phyloP scores from a whole-genome alignment of 2,329 filamentous ascomycete genomes.

The Myotisia sp. region DNA sequence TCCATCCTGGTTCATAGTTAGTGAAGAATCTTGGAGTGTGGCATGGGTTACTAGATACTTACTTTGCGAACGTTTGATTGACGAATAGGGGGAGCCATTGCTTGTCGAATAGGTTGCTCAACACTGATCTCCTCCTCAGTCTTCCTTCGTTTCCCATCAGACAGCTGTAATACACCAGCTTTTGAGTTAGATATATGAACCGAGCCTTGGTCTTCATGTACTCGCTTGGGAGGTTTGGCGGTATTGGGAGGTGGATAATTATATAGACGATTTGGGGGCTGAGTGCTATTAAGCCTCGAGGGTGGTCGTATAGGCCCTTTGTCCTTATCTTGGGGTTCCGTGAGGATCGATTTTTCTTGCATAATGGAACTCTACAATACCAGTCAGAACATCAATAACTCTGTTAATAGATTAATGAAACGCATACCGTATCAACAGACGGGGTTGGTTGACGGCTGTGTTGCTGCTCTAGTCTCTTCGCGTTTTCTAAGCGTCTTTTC shows the following conservation, averaged over 20 bases:
- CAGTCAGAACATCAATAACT: conserved; percentile 7
- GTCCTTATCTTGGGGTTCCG: conserved; percentile 32
- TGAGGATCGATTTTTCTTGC: conserved; percentile 18
- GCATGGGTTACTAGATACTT: conserved; percentile 23
- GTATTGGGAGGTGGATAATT: conserved; percentile 50
- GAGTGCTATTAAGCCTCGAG: conserved; percentile 30
- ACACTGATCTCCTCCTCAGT: conserved; percentile 57
- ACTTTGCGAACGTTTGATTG: conserved; percentile 65
- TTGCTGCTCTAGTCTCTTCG: conserved; percentile 33
- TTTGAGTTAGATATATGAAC: conserved; percentile 28
- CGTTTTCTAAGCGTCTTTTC: conserved; percentile 36
- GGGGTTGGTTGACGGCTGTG: conserved; percentile 26
- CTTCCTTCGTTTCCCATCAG: conserved; percentile 65
- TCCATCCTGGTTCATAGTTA: conserved; percentile 17
- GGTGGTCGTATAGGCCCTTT: conserved; percentile 38
- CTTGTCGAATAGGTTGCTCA: conserved; percentile 45
- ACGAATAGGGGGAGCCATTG: conserved; percentile 74
- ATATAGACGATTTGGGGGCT: conserved; percentile 48
- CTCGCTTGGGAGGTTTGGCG: conserved; percentile 62
- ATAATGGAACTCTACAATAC: conserved; percentile 15
- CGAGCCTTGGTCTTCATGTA: conserved; percentile 48
- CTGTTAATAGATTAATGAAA: not conserved
- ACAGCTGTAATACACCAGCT: conserved; percentile 43
- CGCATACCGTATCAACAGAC: conserved; percentile 25
- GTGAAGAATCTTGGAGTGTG: no score